Conservation (phyloP, 83 land plant species). For the Thuja plicata region DNA sequence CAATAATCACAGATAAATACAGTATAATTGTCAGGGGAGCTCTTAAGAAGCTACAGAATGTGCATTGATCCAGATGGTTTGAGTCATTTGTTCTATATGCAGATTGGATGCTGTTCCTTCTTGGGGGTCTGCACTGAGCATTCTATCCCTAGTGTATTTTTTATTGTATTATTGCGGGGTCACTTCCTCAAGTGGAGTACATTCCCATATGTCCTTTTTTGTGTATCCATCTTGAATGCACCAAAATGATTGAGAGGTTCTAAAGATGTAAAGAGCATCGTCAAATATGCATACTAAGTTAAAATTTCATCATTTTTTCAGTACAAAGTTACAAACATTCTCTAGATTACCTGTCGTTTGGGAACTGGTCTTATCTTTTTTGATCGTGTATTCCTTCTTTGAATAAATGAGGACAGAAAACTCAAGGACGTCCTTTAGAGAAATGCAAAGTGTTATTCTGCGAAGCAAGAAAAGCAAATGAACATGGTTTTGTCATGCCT, state of each 20-base stretch:
- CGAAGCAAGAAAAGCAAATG: not conserved
- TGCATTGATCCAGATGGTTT: not conserved
- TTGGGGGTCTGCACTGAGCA: slow-evolving; percentile 8
- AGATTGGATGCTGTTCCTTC: not conserved
- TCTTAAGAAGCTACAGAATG: not conserved
- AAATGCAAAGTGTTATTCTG: not conserved
- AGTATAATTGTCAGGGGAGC: not conserved
- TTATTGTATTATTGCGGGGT: slow-evolving; percentile 9
- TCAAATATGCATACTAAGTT: not conserved
- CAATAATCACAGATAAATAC: not conserved
- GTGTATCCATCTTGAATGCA: slow-evolving; percentile 6
- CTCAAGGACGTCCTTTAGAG: not conserved
- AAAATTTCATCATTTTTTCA: not conserved
- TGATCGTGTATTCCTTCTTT: not conserved
- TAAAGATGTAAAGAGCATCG: not conserved
- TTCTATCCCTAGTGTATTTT: slow-evolving; percentile 10
- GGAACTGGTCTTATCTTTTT: not conserved
- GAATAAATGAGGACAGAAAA: not conserved
- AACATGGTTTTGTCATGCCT: not conserved
- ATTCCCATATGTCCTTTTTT: not conserved
- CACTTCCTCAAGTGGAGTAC: not conserved
- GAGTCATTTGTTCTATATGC: not conserved
- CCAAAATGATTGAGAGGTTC: not conserved
- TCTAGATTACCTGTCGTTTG: not conserved
- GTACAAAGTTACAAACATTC: not conserved